Percentiles rank a stretch among this genome's conserved stretches.
Evolutionary conservation across 2,329 filamentous ascomycete genomes (phyloP).

Genomic region (Sordariomycetes sp.): DNA sequence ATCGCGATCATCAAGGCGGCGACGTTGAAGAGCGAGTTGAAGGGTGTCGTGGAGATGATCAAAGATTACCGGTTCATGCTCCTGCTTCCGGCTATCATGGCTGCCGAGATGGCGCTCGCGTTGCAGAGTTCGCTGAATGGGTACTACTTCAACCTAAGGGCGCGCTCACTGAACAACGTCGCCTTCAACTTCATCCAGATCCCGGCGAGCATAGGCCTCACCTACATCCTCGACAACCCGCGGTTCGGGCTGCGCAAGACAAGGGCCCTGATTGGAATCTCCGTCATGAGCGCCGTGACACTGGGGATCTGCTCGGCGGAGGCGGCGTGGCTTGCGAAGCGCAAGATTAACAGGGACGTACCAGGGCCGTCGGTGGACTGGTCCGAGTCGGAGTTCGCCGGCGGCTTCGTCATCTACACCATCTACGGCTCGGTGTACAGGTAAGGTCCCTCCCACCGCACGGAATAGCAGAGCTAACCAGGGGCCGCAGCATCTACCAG

Average conservation of each 20-base stretch:
- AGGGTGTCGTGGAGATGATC: slow-evolving; percentile 5
- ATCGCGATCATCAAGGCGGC: slow-evolving; percentile 9
- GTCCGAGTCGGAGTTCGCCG: slow-evolving; percentile 6
- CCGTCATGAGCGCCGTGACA: background rate
- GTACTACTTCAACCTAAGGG: slow-evolving; percentile 10
- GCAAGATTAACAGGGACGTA: background rate
- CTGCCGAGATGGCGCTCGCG: slow-evolving; percentile 8
- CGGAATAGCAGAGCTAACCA: background rate
- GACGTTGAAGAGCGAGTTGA: slow-evolving; percentile 7
- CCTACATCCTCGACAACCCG: slow-evolving; percentile 6
- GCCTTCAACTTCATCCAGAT: slow-evolving; percentile 9
- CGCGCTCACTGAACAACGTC: slow-evolving; percentile 9
- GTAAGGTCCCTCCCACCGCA: background rate
- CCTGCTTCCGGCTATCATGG: slow-evolving; percentile 10
- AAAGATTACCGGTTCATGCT: slow-evolving; percentile 7
- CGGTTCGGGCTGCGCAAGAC: slow-evolving; percentile 2
- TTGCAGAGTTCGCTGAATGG: slow-evolving; percentile 8
- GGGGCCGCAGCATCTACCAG: background rate
- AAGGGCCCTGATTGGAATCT: slow-evolving; percentile 3
- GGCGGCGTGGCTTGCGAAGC: background rate
- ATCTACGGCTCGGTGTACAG: slow-evolving; percentile 8
- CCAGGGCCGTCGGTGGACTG: slow-evolving; percentile 8
- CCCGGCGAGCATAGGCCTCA: slow-evolving; percentile 7
- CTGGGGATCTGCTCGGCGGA: slow-evolving; percentile 5
- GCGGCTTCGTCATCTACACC: slow-evolving; percentile 8